A percentile compares a stretch with the other conserved stretches of the same genome.
Evolutionary conservation across 2,329 filamentous ascomycete genomes (phyloP).

Genomic region (Aspergillus caelatus): DNA sequence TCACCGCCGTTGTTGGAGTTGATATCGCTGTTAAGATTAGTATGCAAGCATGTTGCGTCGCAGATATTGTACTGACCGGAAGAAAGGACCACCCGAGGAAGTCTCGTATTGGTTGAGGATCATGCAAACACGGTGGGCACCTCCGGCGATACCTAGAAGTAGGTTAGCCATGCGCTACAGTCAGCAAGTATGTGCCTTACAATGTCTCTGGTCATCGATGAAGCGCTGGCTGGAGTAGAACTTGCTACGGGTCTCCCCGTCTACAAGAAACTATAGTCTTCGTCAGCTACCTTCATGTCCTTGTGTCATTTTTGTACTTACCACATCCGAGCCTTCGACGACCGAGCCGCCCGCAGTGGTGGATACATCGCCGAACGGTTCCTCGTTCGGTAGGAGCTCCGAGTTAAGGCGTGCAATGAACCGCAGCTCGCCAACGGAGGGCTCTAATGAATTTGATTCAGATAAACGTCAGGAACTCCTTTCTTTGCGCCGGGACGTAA

Average conservation of each 20-base stretch:
- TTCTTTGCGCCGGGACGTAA: conserved; percentile 4
- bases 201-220: conserved; percentile 68
- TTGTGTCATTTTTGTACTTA: conserved; percentile 28
- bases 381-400: conserved; percentile 53
- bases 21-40: conserved; percentile 53
- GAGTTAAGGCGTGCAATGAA: conserved; percentile 65
- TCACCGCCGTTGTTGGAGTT: conserved; percentile 65
- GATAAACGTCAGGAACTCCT: neutral
- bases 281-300: conserved; percentile 1
- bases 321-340: conserved; percentile 61
- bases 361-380: conserved; percentile 59
- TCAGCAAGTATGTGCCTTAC: conserved; percentile 30
- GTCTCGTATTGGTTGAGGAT: conserved; percentile 61
- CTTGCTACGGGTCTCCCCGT: conserved; percentile 67
- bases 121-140: conserved; percentile 62
- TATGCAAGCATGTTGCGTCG: neutral
- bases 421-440: conserved; percentile 62
- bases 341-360: conserved; percentile 57
- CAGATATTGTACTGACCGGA: conserved; percentile 43
- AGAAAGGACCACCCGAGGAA: conserved; percentile 68
- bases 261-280: conserved; percentile 53
- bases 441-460: conserved; percentile 42
- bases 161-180: neutral
- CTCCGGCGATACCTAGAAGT: conserved; percentile 32
- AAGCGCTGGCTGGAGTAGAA: conserved; percentile 72